Base-by-base conservation (phyloP, 768 basidiomycete genomes). In the Lactarius pseudohatsudake region DNA sequence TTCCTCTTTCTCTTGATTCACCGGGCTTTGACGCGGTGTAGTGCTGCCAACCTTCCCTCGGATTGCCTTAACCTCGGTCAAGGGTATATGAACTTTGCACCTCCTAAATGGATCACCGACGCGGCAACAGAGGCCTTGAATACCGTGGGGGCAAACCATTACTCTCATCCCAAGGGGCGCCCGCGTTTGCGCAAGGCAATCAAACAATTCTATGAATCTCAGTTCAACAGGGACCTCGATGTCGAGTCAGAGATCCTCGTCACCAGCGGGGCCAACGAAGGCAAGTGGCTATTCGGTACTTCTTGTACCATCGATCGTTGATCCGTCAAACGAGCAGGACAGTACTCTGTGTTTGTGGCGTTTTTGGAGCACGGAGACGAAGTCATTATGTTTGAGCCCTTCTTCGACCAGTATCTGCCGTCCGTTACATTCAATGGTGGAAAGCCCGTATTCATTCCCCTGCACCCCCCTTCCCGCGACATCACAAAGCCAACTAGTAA, bases 371-470 rank as follows among this genome's bases (percentile, higher is more conserved):
- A 85, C 43, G 96, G 91, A 4, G 97, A 98, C 73, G 97, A 99
- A 76, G 96, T 98, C 69, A 96, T 99, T 77, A 89, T 98, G 85
- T 96, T 98, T 74, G 97, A 98, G 77, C 96, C 96, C 1, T 97
- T 94, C 82, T 98, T 97, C 74, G 96, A 98, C 74, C 96, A 98
- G 76, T 96, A 95, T 76, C 83, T 95, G 60, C 90, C 95, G 28
- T 93, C 92, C 7, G 89, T 96, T 61, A 91, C 89, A 34, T 97
- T 98, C 85, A 95, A 96, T 72, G 92, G 92, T 36, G 96, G 94
- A 55, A 87, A 85, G 68, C 94, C 96, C 15, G 89, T 98, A 57
- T 98, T 92, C 74, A 94, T 99, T 11, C 96, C 97, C 5, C 81
- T 99, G 26, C 96, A 97, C 72, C 96, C 97, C 0, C 91, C 94